Percentiles rank a stretch among this genome's conserved stretches.
Evolutionary conservation across 2,329 filamentous ascomycete genomes (phyloP).

Genomic region (Fusarium acutatum): DNA sequence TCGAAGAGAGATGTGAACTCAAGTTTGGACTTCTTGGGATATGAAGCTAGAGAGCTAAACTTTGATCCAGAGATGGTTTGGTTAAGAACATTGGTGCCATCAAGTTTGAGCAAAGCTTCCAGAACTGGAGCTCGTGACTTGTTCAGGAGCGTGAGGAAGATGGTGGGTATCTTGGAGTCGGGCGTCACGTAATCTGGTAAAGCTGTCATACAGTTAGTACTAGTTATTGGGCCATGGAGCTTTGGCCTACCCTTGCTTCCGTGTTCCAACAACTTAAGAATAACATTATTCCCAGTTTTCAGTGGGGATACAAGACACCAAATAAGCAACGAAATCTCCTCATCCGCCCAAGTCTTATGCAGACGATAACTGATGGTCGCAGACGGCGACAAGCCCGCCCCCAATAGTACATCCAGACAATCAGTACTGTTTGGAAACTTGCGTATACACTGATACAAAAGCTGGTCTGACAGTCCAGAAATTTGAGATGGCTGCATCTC

Average conservation of each 20-base stretch:
- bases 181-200: background rate
- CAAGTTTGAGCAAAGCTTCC: background rate
- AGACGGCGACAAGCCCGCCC: background rate
- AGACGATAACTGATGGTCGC: background rate
- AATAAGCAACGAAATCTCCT: background rate
- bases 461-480: background rate
- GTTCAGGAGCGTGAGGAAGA: conserved; percentile 1
- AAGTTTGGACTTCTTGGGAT: background rate
- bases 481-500: background rate
- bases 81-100: background rate
- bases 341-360: background rate
- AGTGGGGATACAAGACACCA: conserved; percentile 1
- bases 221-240: rapidly evolving
- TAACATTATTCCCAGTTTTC: background rate
- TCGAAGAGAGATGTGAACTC: conserved; percentile 14
- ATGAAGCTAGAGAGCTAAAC: conserved; percentile 4
- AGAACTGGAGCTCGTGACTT: background rate
- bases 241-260: background rate
- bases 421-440: background rate
- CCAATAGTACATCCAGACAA: background rate
- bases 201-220: background rate
- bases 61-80: conserved; percentile 11
- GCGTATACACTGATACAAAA: conserved; percentile 13
- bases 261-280: background rate
- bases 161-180: background rate